These are phyloP conservation scores for Cucurbita moschata DNA, from an alignment of 306 rosid genomes.

Conservation along the genomic window DNA sequence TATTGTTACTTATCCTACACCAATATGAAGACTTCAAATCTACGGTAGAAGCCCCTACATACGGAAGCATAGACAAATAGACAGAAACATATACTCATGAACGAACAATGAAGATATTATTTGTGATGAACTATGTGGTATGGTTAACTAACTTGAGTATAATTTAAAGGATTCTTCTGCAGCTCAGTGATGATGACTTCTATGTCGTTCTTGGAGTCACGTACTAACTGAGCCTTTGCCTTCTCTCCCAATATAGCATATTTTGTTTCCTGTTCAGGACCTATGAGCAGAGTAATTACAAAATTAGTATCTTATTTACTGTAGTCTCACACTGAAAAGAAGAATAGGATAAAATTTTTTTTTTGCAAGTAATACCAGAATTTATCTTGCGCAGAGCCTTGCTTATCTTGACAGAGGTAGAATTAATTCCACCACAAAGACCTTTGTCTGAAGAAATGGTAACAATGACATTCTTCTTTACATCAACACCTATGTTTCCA, in stretches of 20 bases:
- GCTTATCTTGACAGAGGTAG: conserved; percentile 94
- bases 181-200: conserved; percentile 48
- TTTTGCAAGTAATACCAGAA: conserved; percentile 43
- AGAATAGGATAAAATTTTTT: conserved; percentile 6
- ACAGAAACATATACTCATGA: neutral
- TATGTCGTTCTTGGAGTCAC: conserved; percentile 78
- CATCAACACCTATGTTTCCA: conserved; percentile 43
- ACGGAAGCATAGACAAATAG: neutral
- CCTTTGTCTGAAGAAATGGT: conserved; percentile 96
- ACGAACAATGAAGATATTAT: neutral
- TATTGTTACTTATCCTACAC: neutral
- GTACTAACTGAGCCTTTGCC: conserved; percentile 76
- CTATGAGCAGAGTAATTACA: conserved; percentile 16
- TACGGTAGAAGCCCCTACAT: neutral
- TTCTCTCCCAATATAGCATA: conserved; percentile 91
- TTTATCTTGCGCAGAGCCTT: conserved; percentile 44
- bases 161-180: conserved; percentile 86
- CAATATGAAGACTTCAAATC: neutral
- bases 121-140: neutral
- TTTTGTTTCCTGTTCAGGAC: conserved; percentile 69
- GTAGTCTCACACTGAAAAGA: neutral
- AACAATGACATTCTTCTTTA: conserved; percentile 64
- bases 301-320: neutral
- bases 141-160: conserved; percentile 51
- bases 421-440: conserved; percentile 96